A percentile compares a stretch with the other conserved stretches of the same genome.
phyloP scores from a whole-genome alignment of 192 early-diverging fungal species.

The Podila minutissima region DNA sequence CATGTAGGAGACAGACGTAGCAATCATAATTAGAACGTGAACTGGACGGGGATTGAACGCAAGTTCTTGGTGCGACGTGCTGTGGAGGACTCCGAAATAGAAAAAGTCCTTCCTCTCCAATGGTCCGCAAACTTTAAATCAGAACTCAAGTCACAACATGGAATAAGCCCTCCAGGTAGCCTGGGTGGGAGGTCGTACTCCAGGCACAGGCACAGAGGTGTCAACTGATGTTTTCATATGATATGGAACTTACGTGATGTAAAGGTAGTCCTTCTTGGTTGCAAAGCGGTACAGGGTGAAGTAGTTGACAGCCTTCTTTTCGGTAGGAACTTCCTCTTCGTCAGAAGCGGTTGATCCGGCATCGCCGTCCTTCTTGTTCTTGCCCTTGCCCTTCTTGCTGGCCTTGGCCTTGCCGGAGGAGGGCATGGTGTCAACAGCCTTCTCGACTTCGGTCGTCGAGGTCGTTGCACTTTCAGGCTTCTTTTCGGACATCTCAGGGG shows the following conservation, averaged over 20 bases:
- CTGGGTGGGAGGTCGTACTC: neutral
- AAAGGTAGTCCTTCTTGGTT: conserved; percentile 55
- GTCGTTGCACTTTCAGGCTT: conserved; percentile 1
- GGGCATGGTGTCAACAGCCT: neutral
- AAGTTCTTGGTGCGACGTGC: too few relatives aligned
- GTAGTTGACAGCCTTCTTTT: conserved; percentile 63
- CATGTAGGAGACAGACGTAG: too few relatives aligned
- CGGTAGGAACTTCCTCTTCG: conserved; percentile 26
- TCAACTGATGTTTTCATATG: neutral
- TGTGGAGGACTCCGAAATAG: too few relatives aligned
- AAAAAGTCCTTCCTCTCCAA: too few relatives aligned
- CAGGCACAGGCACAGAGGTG: neutral
- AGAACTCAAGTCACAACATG: too few relatives aligned
- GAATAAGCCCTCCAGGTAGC: neutral
- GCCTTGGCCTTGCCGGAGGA: neutral
- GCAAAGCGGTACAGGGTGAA: conserved; percentile 77
- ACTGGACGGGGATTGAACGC: too few relatives aligned
- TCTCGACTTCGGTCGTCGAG: conserved; percentile 11
- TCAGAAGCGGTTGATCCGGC: neutral
- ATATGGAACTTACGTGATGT: conserved; percentile 28
- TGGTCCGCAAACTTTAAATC: too few relatives aligned
- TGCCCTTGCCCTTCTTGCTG: conserved; percentile 10
- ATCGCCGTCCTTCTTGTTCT: neutral
- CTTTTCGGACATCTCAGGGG: neutral
- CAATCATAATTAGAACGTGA: too few relatives aligned